Evolutionary conservation across 805 yeast species (phyloP).

Genomic region (Lipomyces starkeyi): DNA sequence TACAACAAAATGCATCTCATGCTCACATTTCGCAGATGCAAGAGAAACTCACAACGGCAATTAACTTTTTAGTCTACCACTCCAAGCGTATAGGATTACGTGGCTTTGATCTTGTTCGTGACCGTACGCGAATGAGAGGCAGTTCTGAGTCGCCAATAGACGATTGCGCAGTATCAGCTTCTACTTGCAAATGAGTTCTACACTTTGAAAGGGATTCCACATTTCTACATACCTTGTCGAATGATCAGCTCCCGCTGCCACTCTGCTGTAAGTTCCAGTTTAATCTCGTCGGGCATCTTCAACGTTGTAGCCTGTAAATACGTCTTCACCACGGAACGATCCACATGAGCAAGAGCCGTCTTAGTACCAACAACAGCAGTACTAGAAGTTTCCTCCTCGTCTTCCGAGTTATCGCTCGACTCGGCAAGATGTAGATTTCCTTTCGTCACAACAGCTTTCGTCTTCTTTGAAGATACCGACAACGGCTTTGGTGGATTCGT

Average conservation of each 20-base stretch:
- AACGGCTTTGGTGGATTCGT: constrained; percentile 19
- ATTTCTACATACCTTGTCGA: constrained; percentile 18
- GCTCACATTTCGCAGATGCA: not conserved
- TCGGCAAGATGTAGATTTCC: constrained; percentile 11
- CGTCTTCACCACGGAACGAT: constrained; percentile 7
- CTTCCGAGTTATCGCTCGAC: constrained; percentile 12
- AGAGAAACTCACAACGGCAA: not conserved
- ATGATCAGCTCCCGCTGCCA: constrained; percentile 28
- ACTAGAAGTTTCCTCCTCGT: not conserved
- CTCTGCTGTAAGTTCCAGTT: constrained; percentile 14
- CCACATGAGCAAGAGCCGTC: constrained; percentile 4
- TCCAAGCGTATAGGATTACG: constrained; percentile 16
- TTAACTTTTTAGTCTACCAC: constrained; percentile 4
- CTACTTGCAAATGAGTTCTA: constrained; percentile 4
- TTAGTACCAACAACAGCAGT: constrained; percentile 4
- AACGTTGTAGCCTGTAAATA: not conserved
- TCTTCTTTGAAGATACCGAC: not conserved
- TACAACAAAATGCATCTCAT: not conserved
- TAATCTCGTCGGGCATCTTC: constrained; percentile 6
- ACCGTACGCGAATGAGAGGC: constrained; percentile 20
- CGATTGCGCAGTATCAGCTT: constrained; percentile 13
- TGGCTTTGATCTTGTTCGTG: not conserved
- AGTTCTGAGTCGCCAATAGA: constrained; percentile 25
- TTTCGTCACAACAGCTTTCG: not conserved
- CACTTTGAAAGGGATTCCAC: not conserved